These are phyloP conservation scores for Epichloe baconii DNA, from an alignment of 2,329 filamentous ascomycete genomes.

Conservation along the genomic window DNA sequence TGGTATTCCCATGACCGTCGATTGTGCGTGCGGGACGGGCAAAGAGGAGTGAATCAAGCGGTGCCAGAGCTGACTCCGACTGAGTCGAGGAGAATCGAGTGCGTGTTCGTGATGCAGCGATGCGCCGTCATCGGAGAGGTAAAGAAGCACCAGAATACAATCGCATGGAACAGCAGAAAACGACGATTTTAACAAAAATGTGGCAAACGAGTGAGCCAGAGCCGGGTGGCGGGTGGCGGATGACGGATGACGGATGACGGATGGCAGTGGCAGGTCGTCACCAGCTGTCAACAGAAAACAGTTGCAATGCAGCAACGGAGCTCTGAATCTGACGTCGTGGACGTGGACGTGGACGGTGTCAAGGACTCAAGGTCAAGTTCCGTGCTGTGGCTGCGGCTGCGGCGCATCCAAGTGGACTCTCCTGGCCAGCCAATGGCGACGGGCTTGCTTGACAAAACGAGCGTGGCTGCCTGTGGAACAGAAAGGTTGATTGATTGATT, in stretches of 20 bases:
- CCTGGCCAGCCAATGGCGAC: neutral
- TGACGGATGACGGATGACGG: neutral
- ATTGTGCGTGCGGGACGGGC: neutral
- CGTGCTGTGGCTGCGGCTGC: neutral
- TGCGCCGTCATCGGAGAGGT: neutral
- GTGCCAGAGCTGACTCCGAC: neutral
- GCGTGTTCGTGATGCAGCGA: neutral
- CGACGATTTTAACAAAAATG: neutral
- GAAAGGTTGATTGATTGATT: neutral
- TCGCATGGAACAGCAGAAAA: neutral
- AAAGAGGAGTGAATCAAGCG: neutral
- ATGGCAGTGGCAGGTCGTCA: neutral
- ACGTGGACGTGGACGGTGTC: neutral
- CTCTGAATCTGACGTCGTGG: neutral
- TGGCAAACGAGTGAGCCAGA: neutral
- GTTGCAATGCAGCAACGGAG: neutral
- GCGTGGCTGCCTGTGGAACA: neutral
- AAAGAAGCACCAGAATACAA: neutral
- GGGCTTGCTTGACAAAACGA: neutral
- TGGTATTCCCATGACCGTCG: constrained; percentile 9
- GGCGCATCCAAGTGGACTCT: neutral
- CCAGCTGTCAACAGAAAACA: neutral
- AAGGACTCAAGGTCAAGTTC: neutral
- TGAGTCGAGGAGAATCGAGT: neutral
- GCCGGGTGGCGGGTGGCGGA: neutral